Evolutionary conservation across 441 rosid species (phyloP), one percentile per base, ranked within the genome.

Genomic region (Euphorbia celastroides): DNA sequence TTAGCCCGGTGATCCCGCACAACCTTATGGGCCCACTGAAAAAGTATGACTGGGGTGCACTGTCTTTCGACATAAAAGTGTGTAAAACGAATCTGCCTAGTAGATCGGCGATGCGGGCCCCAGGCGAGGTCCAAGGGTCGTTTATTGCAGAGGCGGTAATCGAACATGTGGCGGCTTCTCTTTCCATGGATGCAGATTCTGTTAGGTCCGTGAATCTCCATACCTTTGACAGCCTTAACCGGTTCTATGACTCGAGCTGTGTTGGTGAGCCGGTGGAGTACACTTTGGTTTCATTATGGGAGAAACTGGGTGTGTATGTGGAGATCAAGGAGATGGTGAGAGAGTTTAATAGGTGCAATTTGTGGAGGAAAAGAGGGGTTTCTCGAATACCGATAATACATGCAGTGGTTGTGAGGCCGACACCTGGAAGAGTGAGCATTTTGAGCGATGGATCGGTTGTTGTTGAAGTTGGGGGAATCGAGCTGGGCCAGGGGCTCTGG

Each of bases 401-500:
- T 59, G 74, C 75, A 68, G 93, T 88, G 56, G 0, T 5, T 0
- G 0, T 77, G 69, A 68, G 82, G 57, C 72, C 88, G 19, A 84
- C 90, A 69, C 96, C 99, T 0, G 97, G 97, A 52, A 92, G 82
- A 76, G 98, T 94, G 42, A 85, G 96, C 71, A 80, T 92, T 56
- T 71, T 94, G 32, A 66, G 88, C 12, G 99, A 92, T 31, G 98
- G 96, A 1, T 94, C 98, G 23, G 42, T 94, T 70, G 89, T 62
- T 52, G 94, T 86, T 71, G 97, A 94, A 81, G 90, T 94, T 71
- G 97, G 91, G 62, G 98, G 98, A 57, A 78, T 82, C 78, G 98
- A 92, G 81, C 66, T 94, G 16, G 99, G 98, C 57, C 98, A 92
- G 84, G 99, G 99, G 44, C 84, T 94, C 13, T 93, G 97, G 96